Base-by-base conservation (phyloP, 371 early-diverging fungal genomes). In the Mucor saturninus region DNA sequence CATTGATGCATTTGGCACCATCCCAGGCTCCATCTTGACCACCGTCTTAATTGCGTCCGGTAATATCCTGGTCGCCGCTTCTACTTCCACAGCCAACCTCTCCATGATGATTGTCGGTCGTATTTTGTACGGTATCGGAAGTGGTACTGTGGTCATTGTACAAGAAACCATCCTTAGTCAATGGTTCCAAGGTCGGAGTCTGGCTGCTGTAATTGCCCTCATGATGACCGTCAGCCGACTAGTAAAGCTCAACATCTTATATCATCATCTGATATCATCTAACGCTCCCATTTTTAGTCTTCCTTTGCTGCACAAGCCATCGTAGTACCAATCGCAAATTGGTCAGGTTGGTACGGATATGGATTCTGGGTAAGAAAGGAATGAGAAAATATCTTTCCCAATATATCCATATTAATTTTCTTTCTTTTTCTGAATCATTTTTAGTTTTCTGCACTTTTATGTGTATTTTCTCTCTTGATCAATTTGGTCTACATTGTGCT, bases 91-190 rank as follows among this genome's bases (percentile, higher is more conserved):
- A 29, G 61, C 57, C 26, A 88, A 83, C 37, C 75, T 88, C 39
- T 65, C 74, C 29, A 72, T 77, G 54, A 90, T 90, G 91, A 84
- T 90, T 4, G 15, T 73, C 0, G 90, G 90, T n/a, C 85, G 89
- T 38, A 70, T 89, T 10, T 64, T 90, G 35, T 90, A 89, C 61
- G 91, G 91, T 35, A 82, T 90, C 8, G 91, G 91, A 5, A 87
- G 88, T 53, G 90, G 90, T 5, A 83, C 89, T 0, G 83, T 90
- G 26, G 83, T 86, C 1, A 89, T 85, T 31, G 86, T 88, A 5
- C 91, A 90, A 72, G 86, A 87, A 60, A 86, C 90, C 9, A 90
- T 90, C 13, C 70, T 90, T 2, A 86, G 86, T 54, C 87, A 89
- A 69, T 90, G 91, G 91, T 90, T 90, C 65, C 77, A 71, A 31